Evolutionary conservation across 1,284 basidiomycete genomes (phyloP), one percentile per base, ranked within the genome.

Genomic region (Pholiota adiposa): DNA sequence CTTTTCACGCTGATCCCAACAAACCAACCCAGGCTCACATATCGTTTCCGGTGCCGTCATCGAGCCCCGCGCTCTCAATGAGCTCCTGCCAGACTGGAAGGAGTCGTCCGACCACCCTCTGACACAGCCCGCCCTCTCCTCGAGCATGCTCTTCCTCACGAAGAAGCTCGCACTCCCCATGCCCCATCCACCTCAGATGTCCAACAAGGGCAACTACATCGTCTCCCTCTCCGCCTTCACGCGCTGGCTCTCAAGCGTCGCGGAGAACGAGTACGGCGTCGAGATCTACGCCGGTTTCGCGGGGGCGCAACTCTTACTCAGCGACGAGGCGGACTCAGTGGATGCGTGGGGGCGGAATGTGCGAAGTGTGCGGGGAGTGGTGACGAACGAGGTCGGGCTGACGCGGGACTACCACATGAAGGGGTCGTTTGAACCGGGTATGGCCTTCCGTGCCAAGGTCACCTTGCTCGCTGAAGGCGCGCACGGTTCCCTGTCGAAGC

Each of bases 231-330:
- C 94, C 1, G 88, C 87, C 33, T 88, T 98, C 63, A 91, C 93
- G 0, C 84, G 92, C 1, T 99, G 97, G 97, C 84, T 99, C 0
- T 94, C 89, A 5, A 79, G 85, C 66, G 86, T 98, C 59, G 97
- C 97, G 0, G 94, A 96, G 69, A 91, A 91, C 51, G 82, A 94
- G 56, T 78, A 79, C 51, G 97, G 96, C 31, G 95, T 98, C 31
- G 97, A 99, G 75, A 90, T 99, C 51, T 99, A 99, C 74, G 93
- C 97, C 1, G 97, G 97, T 19, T 99, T 99, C 69, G 95, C 96
- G 0, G 97, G 92, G 27, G 92, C 97, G 0, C 84, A 89, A 52
- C 75, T 97, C 8, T 79, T 98, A 1, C 92, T 92, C 70, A 83
- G 87, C 56, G 80, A 87, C 18, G 85, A 88, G 9, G 51, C 63